Percentiles rank a stretch among this genome's conserved stretches.
phyloP scores from a whole-genome alignment of 2,329 filamentous ascomycete genomes.

The Pyricularia sp. region DNA sequence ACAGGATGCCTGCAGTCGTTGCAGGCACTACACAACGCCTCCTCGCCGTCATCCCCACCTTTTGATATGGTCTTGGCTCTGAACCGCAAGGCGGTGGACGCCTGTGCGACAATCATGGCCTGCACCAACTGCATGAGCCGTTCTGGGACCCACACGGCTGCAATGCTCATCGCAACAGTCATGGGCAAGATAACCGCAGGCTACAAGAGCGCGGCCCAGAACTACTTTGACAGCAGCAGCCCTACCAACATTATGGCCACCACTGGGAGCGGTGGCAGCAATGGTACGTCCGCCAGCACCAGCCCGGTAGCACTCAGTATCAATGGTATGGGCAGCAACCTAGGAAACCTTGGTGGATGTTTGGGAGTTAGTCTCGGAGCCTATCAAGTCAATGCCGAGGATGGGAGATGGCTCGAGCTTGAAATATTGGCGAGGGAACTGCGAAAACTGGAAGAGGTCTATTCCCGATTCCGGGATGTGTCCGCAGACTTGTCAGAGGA shows the following conservation, averaged over 20 bases:
- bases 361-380: slow-evolving; percentile 28
- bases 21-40: slow-evolving; percentile 31
- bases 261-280: not conserved
- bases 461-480: slow-evolving; percentile 28
- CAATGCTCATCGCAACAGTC: slow-evolving; percentile 36
- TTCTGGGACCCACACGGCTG: slow-evolving; percentile 28
- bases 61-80: slow-evolving; percentile 31
- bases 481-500: slow-evolving; percentile 26
- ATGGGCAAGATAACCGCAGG: slow-evolving; percentile 33
- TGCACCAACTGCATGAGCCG: slow-evolving; percentile 31
- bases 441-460: slow-evolving; percentile 32
- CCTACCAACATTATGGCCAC: not conserved
- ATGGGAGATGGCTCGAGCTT: slow-evolving; percentile 32
- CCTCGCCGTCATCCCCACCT: slow-evolving; percentile 22
- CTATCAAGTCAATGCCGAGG: slow-evolving; percentile 31
- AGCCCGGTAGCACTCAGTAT: slow-evolving; percentile 5
- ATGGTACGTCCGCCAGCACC: slow-evolving; percentile 4
- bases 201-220: slow-evolving; percentile 28
- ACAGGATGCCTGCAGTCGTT: slow-evolving; percentile 31
- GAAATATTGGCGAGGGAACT: slow-evolving; percentile 35
- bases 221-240: slow-evolving; percentile 22
- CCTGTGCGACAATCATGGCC: slow-evolving; percentile 32
- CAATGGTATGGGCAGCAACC: slow-evolving; percentile 3
- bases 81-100: slow-evolving; percentile 34
- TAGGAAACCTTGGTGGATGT: slow-evolving; percentile 10